Conservation (phyloP, 495 filamentous ascomycete genomes). For the Xylaria curta region DNA sequence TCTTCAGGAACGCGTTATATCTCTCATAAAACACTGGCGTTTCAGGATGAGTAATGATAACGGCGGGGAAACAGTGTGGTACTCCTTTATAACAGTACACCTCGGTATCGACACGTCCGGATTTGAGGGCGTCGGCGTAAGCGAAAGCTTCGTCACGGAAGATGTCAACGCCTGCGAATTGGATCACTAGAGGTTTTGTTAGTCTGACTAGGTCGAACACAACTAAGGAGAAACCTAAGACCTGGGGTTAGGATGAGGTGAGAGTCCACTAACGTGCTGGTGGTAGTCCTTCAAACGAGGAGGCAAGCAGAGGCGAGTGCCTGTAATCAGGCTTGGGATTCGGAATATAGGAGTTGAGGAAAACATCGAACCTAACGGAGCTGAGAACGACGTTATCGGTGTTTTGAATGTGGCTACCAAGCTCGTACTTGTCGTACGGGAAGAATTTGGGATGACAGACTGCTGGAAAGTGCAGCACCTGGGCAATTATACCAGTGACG, state of each 20-base stretch:
- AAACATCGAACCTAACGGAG: constrained; percentile 28
- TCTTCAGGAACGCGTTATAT: constrained; percentile 32
- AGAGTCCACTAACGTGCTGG: constrained; percentile 34
- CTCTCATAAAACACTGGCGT: constrained; percentile 33
- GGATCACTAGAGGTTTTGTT: constrained; percentile 31
- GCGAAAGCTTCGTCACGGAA: constrained; percentile 38
- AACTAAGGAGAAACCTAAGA: background rate
- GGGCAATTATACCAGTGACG: constrained; percentile 36
- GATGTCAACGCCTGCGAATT: constrained; percentile 36
- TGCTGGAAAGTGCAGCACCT: constrained; percentile 37
- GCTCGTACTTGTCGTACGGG: constrained; percentile 39
- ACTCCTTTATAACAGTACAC: constrained; percentile 33
- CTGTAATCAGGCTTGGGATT: constrained; percentile 29
- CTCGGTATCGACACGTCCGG: constrained; percentile 30
- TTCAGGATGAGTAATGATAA: constrained; percentile 26
- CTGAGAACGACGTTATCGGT: constrained; percentile 33
- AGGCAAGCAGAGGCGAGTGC: constrained; percentile 35
- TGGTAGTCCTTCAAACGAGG: constrained; percentile 30
- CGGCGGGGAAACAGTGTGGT: constrained; percentile 37
- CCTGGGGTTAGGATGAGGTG: background rate
- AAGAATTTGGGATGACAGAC: constrained; percentile 39
- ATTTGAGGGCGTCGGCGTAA: constrained; percentile 37
- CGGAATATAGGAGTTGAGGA: constrained; percentile 32
- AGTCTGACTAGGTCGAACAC: background rate
- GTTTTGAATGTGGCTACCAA: constrained; percentile 38